Percentiles rank a stretch among this genome's conserved stretches.
These are phyloP conservation scores for Eucalyptus caleyi DNA, from an alignment of 345 rosid species.

Conservation along the genomic window DNA sequence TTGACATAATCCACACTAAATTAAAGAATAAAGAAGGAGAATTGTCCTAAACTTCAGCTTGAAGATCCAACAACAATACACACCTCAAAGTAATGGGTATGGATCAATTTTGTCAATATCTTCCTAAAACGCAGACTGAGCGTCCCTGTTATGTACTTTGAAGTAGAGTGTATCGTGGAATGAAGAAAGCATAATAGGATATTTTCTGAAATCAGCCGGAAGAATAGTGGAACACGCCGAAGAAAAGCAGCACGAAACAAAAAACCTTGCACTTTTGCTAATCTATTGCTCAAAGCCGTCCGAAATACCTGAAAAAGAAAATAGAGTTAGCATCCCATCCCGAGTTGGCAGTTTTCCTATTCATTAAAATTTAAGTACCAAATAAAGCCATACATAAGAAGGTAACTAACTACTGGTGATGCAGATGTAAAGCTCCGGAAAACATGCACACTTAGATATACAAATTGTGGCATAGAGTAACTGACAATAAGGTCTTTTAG, in stretches of 20 bases:
- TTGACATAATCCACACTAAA: neutral
- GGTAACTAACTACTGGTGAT: neutral
- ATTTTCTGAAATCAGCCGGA: slow-evolving; percentile 83
- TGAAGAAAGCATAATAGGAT: slow-evolving; percentile 79
- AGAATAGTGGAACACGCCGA: slow-evolving; percentile 74
- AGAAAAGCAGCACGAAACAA: slow-evolving; percentile 95
- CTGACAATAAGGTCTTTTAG: neutral
- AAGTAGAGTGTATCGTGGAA: slow-evolving; percentile 75
- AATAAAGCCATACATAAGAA: neutral
- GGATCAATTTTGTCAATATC: slow-evolving; percentile 85
- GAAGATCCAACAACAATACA: neutral
- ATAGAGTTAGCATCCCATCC: neutral
- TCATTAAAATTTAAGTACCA: neutral
- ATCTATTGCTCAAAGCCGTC: slow-evolving; percentile 85
- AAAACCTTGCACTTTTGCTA: slow-evolving; percentile 98
- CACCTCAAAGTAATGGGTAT: slow-evolving; percentile 80
- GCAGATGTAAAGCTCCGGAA: neutral
- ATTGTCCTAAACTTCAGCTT: neutral
- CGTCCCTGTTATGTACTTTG: slow-evolving; percentile 80
- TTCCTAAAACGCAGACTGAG: slow-evolving; percentile 86
- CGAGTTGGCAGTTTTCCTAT: neutral
- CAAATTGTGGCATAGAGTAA: neutral
- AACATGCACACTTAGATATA: neutral
- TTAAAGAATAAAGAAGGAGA: neutral
- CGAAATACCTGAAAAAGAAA: slow-evolving; percentile 55